phyloP scores from a whole-genome alignment of 1,139 yeast genomes.

The Debaryomycetaceae sp. region DNA sequence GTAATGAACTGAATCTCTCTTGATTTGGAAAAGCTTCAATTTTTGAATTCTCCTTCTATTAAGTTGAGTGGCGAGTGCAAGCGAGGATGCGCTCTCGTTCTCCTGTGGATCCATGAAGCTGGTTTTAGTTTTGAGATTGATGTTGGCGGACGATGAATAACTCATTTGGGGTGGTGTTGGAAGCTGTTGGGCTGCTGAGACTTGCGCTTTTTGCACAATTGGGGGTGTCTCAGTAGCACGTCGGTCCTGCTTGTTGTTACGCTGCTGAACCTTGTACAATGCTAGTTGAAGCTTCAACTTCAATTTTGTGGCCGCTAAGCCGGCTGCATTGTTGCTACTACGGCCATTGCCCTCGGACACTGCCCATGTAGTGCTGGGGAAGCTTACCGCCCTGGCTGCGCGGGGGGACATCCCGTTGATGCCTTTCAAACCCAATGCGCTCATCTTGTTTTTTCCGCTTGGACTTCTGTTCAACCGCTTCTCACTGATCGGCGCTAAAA shows the following conservation, averaged over 20 bases:
- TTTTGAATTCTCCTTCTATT: conserved; percentile 11
- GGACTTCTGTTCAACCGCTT: conserved; percentile 20
- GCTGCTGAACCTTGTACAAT: conserved; percentile 58
- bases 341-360: neutral
- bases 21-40: conserved; percentile 33
- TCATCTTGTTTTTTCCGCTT: neutral
- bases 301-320: conserved; percentile 57
- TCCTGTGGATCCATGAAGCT: conserved; percentile 9
- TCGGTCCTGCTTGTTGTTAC: conserved; percentile 3
- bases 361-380: neutral
- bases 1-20: conserved; percentile 25
- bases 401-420: neutral
- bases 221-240: conserved; percentile 1
- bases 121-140: conserved; percentile 20
- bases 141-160: conserved; percentile 21
- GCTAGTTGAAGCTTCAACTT: conserved; percentile 75
- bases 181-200: conserved; percentile 5
- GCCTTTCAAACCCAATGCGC: neutral
- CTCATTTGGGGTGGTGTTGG: conserved; percentile 18
- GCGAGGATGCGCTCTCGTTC: conserved; percentile 19
- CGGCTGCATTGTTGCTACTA: conserved; percentile 22
- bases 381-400: neutral
- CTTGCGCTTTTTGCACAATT: neutral
- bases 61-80: conserved; percentile 18
- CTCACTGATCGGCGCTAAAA: conserved; percentile 36